Evolutionary conservation across 1,139 yeast species (phyloP), one percentile per base, ranked within the genome.

Genomic region (Fermentozyma sake): DNA sequence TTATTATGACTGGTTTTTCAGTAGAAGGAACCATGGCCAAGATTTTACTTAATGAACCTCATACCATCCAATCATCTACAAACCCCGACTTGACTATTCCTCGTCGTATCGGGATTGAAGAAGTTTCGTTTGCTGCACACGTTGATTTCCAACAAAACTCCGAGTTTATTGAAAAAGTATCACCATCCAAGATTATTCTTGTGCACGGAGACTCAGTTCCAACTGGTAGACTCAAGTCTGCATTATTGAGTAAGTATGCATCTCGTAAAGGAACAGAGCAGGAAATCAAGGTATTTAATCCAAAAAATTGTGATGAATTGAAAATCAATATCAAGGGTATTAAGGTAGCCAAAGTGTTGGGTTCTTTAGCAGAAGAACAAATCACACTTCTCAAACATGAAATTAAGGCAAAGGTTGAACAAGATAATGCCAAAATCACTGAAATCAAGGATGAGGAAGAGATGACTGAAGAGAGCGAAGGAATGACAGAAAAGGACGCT

Each of bases 151-250:
- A 84, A 45, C 96, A 91, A 50, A 91, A 91, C 46, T 69, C 95
- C 1, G 86, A 83, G 35, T 91, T 91, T 46, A 91, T 91, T 31
- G 96, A 89, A 44, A 66, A 78, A 36, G 86, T 91, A 5, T 81
- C 82, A 34, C 95, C 99, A 0, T 73, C 74, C 38, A 79, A 82
- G 33, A 80, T 82, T 30, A 86, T 91, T 35, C 68, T 91, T 34
- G 99, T 91, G 1, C 99, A 91, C 52, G 99, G 99, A n/a, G 99
- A 91, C 50, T 79, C 94, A 3, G 87, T 85, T 42, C 96, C 96
- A 16, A 91, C 91, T 98, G 98, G 97, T 33, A 77, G 98, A 50
- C 63, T 91, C 31, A 91, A 91, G 52, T 84, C 96, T 14, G 98
- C 98, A 0, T 63, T 91, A 24, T 62, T 87, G 43, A 85, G 96